Evolutionary conservation across 805 yeast genomes (phyloP).

Genomic region (Blastobotrys americana): DNA sequence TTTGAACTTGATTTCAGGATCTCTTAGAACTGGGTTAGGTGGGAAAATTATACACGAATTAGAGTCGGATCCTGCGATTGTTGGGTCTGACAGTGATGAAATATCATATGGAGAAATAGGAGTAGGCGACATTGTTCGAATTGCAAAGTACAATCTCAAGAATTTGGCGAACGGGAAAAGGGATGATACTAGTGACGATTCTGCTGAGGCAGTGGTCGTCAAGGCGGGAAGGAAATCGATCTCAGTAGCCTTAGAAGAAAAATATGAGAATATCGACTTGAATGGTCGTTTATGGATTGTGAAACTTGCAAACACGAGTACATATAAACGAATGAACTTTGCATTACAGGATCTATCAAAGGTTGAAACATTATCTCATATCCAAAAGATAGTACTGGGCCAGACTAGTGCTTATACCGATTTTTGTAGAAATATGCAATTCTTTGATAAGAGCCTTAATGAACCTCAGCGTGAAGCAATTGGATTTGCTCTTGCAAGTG

Average conservation of each 20-base stretch:
- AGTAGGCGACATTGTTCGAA: conserved; percentile 65
- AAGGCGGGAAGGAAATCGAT: conserved; percentile 44
- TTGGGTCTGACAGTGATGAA: conserved; percentile 29
- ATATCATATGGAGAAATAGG: conserved; percentile 47
- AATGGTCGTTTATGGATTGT: conserved; percentile 56
- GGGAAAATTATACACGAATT: conserved; percentile 68
- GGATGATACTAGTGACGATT: conserved; percentile 17
- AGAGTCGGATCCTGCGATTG: conserved; percentile 42
- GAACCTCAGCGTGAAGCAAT: conserved; percentile 70
- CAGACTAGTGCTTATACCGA: conserved; percentile 30
- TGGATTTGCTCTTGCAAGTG: conserved; percentile 49
- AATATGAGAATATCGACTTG: conserved; percentile 43
- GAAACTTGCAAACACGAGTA: conserved; percentile 40
- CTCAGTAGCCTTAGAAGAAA: conserved; percentile 55
- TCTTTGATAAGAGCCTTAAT: conserved; percentile 47
- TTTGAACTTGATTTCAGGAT: conserved; percentile 52
- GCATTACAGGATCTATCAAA: conserved; percentile 61
- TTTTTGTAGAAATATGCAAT: no score
- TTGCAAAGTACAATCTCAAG: conserved; percentile 36
- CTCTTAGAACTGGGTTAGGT: conserved; percentile 67
- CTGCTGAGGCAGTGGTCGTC: conserved; percentile 50
- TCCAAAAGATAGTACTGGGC: conserved; percentile 45
- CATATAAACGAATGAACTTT: conserved; percentile 56
- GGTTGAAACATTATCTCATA: conserved; percentile 33
- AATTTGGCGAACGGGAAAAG: conserved; percentile 8